Evolutionary conservation across 805 yeast genomes (phyloP), one percentile per base, ranked within the genome.

Genomic region (Kazachstania psychrophila): DNA sequence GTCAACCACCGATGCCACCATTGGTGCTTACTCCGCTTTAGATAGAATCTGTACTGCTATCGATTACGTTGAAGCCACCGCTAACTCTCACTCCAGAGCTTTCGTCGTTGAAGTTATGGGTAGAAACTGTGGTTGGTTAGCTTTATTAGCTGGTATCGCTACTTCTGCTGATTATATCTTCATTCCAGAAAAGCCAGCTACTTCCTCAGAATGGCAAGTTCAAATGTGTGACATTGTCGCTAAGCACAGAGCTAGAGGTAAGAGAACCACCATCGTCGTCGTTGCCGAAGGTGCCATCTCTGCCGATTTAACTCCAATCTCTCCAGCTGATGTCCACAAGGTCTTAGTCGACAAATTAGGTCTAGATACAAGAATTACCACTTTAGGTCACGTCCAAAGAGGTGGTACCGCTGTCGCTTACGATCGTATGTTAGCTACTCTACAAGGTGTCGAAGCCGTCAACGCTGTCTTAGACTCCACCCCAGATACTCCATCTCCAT

Each of bases 31-130:
- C 54, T 79, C 87, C n/a, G 75, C 88, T 1, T 65, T 81, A 41
- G 87, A 76, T 40, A 66, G 89, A 54, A 81, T 81, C 46, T 74
- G 82, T 50, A 75, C 77, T 52, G 75, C 77, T 23, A 46, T 82
- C 45, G 94, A 82, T 60, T 82, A 79, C 54, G 81, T 82, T 42
- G 89, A 81, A 56, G 86, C 88, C 17, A 82, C 94, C 17, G 94
- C 94, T 17, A 72, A 73, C 36, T 80, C 88, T 1, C 94, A 82
- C 58, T 79, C 86, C 22, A 66, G 94, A 55, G 92, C 89, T 4
- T 82, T 82, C 52, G 84, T 82, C 28, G 77, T 82, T 28, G 94
- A 82, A 63, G 94, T 82, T 14, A 82, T 82, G 94, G 94, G 94
- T 42, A 70, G 94, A 61, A 87, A 82, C 58, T 82, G 94, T 66